These are phyloP conservation scores for Selenicereus undatus DNA, from an alignment of 148 eudicot species.

Conservation along the genomic window DNA sequence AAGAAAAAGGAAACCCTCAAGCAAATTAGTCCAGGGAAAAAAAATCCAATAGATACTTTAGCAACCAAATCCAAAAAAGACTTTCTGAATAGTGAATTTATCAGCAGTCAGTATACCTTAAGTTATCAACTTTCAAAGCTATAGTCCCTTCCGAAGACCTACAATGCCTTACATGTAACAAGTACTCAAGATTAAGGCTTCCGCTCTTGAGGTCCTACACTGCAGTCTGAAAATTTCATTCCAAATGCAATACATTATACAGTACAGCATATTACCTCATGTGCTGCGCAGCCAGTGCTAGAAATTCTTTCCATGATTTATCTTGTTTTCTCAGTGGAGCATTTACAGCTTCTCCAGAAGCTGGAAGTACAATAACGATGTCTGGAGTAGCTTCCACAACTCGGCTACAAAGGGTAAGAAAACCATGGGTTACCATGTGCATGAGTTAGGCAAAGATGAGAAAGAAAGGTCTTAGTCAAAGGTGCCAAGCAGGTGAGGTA, in stretches of 20 bases:
- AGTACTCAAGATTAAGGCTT: not conserved
- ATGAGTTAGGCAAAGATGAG: not conserved
- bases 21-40: not conserved
- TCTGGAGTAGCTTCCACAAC: conserved; percentile 64
- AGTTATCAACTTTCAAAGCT: not conserved
- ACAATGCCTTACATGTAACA: not conserved
- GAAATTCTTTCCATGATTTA: conserved; percentile 68
- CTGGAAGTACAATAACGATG: conserved; percentile 66
- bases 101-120: not conserved
- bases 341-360: conserved; percentile 46
- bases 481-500: not conserved
- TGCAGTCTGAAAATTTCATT: not conserved
- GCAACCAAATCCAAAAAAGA: not conserved
- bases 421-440: not conserved
- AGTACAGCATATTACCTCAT: conserved; percentile 46
- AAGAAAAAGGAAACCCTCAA: not conserved
- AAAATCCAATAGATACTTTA: not conserved
- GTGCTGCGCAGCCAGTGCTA: conserved; percentile 38
- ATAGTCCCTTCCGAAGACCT: not conserved
- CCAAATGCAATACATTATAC: not conserved
- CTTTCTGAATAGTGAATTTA: not conserved
- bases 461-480: not conserved
- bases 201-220: not conserved
- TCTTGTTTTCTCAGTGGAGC: conserved; percentile 62
- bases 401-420: conserved; percentile 48